Base-by-base conservation (phyloP, 345 rosid species). In the Salix brachista region DNA sequence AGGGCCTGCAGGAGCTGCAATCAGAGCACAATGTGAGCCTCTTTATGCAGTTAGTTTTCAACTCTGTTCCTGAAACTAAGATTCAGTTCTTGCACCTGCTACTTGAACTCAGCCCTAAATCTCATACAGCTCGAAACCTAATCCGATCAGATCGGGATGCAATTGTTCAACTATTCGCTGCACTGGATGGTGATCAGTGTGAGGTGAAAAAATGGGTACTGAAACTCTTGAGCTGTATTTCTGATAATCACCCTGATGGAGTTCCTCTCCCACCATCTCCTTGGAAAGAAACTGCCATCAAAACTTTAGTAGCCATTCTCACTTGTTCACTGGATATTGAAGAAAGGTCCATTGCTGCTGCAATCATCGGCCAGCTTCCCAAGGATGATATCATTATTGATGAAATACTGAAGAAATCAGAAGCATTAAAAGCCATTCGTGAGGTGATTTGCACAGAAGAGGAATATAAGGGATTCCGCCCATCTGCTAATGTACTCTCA, bases 261-360 rank as follows among this genome's bases (percentile, higher is more conserved):
- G 84, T 83, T 75, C 87, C 87, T 11, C 85, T 88, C 21, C 91
- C 89, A 58, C 79, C 82, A 32, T 82, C 86, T 36, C 89, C 84
- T 6, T 64, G 32, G 69, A 88, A 82, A 80, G 88, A 83, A 81
- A 76, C 69, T 62, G 84, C 85, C 39, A 76, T 88, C 75, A 83
- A 81, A 39, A 84, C 67, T 65, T 73, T 88, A 17, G 80, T 81
- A 71, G 50, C 72, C 10, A 86, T 86, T 25, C 82, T 88, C 14
- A 77, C 78, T 34, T 21, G 71, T 65, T 84, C 89, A 70, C 69
- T 69, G 23, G 81, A 86, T 75, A n/a, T 42, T 1, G 87, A 86
- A 77, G 91, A 88, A 80, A 85, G 85, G 68, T 83, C 87, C 30
- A 67, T 80, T 46, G 91, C 91, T 36, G 87, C 89, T 69, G 83